Conservation (phyloP, 2,329 filamentous ascomycete species). For the Drechslerella dactyloides region DNA sequence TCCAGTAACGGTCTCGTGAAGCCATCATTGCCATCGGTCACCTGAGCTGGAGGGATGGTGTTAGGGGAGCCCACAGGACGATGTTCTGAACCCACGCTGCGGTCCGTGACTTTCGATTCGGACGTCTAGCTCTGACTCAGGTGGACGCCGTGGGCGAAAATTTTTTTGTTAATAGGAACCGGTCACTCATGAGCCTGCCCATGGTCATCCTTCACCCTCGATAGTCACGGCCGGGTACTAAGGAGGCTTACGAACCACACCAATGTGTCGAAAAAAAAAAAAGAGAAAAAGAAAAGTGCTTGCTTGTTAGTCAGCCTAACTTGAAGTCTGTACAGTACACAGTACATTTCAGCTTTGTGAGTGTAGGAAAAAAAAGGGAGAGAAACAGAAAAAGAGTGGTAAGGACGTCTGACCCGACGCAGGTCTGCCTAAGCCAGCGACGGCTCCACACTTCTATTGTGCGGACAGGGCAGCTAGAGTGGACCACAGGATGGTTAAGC, state of each 20-base stretch:
- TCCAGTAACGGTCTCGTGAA: constrained; percentile 51
- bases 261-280: background rate
- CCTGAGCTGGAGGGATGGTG: constrained; percentile 21
- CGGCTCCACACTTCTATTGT: constrained; percentile 28
- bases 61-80: constrained; percentile 2
- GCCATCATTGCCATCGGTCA: constrained; percentile 48
- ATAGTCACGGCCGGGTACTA: constrained; percentile 35
- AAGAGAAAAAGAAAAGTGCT: too few relatives aligned
- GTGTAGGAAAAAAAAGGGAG: too few relatives aligned
- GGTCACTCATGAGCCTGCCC: constrained; percentile 11
- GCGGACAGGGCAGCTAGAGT: constrained; percentile 15
- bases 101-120: constrained; percentile 37
- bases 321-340: too few relatives aligned
- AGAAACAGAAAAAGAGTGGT: constrained; percentile 25
- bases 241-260: constrained; percentile 27
- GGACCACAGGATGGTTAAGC: constrained; percentile 1
- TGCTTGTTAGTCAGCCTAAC: background rate
- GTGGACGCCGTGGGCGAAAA: constrained; percentile 36
- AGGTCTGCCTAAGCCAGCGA: constrained; percentile 30
- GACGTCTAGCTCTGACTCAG: constrained; percentile 23
- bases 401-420: constrained; percentile 38
- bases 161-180: background rate
- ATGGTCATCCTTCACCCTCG: constrained; percentile 18
- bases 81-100: constrained; percentile 25
- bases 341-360: too few relatives aligned